phyloP scores from a whole-genome alignment of 2,329 filamentous ascomycete genomes.

The Colletotrichum musicola region DNA sequence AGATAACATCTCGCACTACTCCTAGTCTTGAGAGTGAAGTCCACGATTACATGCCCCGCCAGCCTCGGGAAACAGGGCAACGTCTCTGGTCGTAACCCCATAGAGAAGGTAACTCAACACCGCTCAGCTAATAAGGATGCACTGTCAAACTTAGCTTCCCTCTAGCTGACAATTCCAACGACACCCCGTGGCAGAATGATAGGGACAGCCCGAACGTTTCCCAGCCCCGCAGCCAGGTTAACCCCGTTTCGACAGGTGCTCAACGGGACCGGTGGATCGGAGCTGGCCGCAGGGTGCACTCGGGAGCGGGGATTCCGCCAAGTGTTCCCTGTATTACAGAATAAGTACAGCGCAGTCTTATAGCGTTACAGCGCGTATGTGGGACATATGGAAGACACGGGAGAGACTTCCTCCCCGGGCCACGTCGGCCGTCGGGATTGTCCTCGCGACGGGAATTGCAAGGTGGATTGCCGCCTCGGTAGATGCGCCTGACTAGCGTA shows the following conservation, averaged over 20 bases:
- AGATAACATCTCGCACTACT: too few species aligned
- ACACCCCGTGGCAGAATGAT: slow-evolving; percentile 21
- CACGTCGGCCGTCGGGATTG: not conserved
- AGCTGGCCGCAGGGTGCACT: slow-evolving; percentile 27
- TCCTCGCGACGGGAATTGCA: not conserved
- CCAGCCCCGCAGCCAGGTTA: not conserved
- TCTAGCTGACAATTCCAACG: too few species aligned
- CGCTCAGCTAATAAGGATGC: not conserved
- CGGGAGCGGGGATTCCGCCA: slow-evolving; percentile 14
- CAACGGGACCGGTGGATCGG: slow-evolving; percentile 18
- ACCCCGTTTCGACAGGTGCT: slow-evolving; percentile 34
- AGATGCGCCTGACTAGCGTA: slow-evolving; percentile 36
- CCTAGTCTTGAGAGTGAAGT: too few species aligned
- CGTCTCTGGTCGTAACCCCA: slow-evolving; percentile 14
- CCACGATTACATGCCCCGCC: too few species aligned
- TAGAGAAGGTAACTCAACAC: slow-evolving; percentile 24
- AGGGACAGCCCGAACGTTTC: slow-evolving; percentile 29
- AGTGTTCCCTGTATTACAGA: too few species aligned
- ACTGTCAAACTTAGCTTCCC: not conserved
- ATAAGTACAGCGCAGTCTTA: too few species aligned
- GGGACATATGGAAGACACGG: slow-evolving; percentile 15
- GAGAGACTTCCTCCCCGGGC: slow-evolving; percentile 31
- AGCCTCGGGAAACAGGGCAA: not conserved
- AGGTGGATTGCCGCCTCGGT: slow-evolving; percentile 24
- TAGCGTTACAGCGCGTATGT: not conserved